Conservation (phyloP, 306 rosid genomes). For the Sophora flavescens region DNA sequence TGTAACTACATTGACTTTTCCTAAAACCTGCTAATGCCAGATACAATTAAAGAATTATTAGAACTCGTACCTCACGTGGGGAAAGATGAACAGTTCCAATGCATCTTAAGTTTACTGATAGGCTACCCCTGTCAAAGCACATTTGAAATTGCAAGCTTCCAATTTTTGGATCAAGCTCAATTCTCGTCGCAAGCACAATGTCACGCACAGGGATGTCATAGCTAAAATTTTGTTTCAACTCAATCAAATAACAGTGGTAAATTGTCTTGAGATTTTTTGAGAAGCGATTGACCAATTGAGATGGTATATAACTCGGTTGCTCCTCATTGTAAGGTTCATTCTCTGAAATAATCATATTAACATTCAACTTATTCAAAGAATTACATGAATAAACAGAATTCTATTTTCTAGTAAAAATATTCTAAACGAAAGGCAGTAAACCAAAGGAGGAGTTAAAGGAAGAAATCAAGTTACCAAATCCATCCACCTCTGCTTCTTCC, state of each 20-base stretch:
- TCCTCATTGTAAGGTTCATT: conserved; percentile 59
- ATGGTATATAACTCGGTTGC: conserved; percentile 70
- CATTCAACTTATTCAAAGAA: conserved; percentile 8
- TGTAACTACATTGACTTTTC: conserved; percentile 1
- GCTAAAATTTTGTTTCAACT: conserved; percentile 62
- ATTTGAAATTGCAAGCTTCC: conserved; percentile 57
- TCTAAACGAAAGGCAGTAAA: conserved; percentile 4
- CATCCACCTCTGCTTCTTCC: conserved; percentile 67
- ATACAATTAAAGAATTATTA: conserved; percentile 25
- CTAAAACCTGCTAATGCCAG: conserved; percentile 3
- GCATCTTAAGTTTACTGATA: conserved; percentile 57
- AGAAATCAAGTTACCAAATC: conserved; percentile 55
- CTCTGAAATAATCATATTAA: conserved; percentile 53
- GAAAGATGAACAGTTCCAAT: conserved; percentile 61
- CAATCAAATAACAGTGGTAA: conserved; percentile 78
- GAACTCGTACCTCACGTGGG: conserved; percentile 61
- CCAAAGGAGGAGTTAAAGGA: conserved; percentile 37
- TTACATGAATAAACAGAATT: conserved; percentile 17
- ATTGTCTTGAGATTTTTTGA: conserved; percentile 37
- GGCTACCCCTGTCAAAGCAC: conserved; percentile 54
- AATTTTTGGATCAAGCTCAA: conserved; percentile 63
- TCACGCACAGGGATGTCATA: conserved; percentile 60
- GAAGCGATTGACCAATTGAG: conserved; percentile 57
- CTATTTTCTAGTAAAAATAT: conserved; percentile 13
- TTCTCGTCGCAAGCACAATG: conserved; percentile 66